Conservation (phyloP, 345 rosid species). For the Arabis alpina region DNA sequence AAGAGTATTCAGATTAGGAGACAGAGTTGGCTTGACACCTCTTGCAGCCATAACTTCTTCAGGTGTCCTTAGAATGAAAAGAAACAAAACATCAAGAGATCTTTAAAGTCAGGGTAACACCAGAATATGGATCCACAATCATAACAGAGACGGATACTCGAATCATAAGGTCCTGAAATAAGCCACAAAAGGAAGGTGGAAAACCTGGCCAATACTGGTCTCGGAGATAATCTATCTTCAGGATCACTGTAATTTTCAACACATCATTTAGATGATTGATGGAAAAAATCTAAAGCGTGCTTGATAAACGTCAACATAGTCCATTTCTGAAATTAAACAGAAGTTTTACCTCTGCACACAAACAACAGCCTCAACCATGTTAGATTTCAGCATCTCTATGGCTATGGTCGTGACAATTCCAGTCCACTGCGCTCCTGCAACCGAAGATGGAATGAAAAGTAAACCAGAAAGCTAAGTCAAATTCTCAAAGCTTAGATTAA, state of each 20-base stretch:
- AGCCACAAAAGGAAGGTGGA: slow-evolving; percentile 19
- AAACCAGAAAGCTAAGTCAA: slow-evolving; percentile 11
- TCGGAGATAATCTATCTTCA: slow-evolving; percentile 83
- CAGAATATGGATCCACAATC: too few relatives aligned
- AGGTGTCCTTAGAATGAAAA: slow-evolving; percentile 63
- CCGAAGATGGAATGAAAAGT: slow-evolving; percentile 25
- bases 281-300: neutral
- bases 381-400: slow-evolving; percentile 85
- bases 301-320: slow-evolving; percentile 21
- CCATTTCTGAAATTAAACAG: neutral
- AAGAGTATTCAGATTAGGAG: slow-evolving; percentile 90
- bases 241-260: slow-evolving; percentile 66
- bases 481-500: slow-evolving; percentile 2
- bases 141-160: too few relatives aligned
- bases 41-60: slow-evolving; percentile 95
- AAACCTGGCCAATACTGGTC: slow-evolving; percentile 93
- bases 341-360: slow-evolving; percentile 86
- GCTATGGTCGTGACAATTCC: slow-evolving; percentile 97
- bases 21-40: slow-evolving; percentile 94
- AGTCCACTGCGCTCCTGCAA: slow-evolving; percentile 96
- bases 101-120: neutral
- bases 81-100: slow-evolving; percentile 21
- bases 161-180: slow-evolving; percentile 17
- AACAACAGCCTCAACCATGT: slow-evolving; percentile 90
- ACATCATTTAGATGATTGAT: slow-evolving; percentile 11